These are phyloP conservation scores for Anthracocystis panici-leucophaei DNA, from an alignment of 1,284 basidiomycete genomes.

Conservation along the genomic window DNA sequence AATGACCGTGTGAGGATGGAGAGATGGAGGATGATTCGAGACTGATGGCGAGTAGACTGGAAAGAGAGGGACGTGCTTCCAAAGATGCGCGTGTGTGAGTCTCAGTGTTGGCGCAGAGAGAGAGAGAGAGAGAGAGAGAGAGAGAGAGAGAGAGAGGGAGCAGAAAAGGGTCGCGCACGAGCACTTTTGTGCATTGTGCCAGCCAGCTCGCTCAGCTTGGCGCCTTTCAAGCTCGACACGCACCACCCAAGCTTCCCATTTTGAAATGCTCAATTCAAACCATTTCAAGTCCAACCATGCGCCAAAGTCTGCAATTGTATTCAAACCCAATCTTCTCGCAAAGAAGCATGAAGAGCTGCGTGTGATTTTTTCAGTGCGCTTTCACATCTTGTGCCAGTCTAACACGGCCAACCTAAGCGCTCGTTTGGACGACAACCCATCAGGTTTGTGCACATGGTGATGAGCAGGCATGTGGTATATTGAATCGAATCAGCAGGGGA, in stretches of 20 bases:
- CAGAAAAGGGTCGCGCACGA: slow-evolving; percentile 27
- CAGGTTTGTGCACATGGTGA: neutral
- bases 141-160: no score
- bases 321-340: slow-evolving; percentile 5
- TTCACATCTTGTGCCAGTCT: no score
- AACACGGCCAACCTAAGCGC: no score
- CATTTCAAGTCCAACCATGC: neutral
- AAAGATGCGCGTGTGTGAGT: slow-evolving; percentile 5
- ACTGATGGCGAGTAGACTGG: slow-evolving; percentile 6
- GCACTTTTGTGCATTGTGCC: slow-evolving; percentile 6
- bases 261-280: slow-evolving; percentile 4
- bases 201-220: slow-evolving; percentile 2
- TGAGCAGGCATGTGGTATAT: neutral
- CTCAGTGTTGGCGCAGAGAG: slow-evolving; percentile 29
- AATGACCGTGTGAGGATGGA: neutral
- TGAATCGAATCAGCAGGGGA: neutral
- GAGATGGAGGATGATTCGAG: neutral
- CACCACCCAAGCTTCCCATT: slow-evolving; percentile 7
- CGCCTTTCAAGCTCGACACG: slow-evolving; percentile 10
- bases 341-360: no score
- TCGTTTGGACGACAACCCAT: neutral
- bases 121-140: no score
- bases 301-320: neutral
- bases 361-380: no score
- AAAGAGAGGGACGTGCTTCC: slow-evolving; percentile 3